A percentile compares a stretch with the other conserved stretches of the same genome.
Evolutionary conservation across 768 basidiomycete species (phyloP).

Genomic region (Neoboletus brunneissimus): DNA sequence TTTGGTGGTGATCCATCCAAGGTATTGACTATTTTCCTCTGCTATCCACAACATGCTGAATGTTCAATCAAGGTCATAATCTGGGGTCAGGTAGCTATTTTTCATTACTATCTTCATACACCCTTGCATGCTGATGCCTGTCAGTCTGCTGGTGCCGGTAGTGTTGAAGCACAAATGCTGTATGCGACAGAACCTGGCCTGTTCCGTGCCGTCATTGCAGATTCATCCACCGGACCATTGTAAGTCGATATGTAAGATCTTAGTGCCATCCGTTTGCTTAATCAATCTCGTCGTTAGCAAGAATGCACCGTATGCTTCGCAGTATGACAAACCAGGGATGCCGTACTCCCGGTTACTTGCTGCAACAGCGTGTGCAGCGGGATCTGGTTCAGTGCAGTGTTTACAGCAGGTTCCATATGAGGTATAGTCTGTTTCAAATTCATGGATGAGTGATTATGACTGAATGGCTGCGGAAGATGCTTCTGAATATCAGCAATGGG

Average conservation of each 20-base stretch:
- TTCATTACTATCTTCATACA: neutral
- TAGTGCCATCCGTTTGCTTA: neutral
- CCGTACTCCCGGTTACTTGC: conserved; percentile 47
- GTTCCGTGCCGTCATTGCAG: conserved; percentile 18
- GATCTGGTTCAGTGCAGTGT: conserved; percentile 40
- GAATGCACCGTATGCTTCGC: conserved; percentile 42
- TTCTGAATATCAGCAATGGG: conserved; percentile 46
- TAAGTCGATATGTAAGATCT: conserved; percentile 1
- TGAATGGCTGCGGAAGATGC: conserved; percentile 32
- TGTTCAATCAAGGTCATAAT: conserved; percentile 11
- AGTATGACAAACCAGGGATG: conserved; percentile 51
- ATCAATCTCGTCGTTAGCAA: conserved; percentile 37
- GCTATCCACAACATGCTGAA: neutral
- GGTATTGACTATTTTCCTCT: conserved; percentile 23
- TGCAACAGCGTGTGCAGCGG: conserved; percentile 45
- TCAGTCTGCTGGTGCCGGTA: conserved; percentile 20
- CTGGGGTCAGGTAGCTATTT: conserved; percentile 16
- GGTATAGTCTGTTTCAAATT: neutral
- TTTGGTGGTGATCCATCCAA: conserved; percentile 66
- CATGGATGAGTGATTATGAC: neutral
- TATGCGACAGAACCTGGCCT: conserved; percentile 5
- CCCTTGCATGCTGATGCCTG: neutral
- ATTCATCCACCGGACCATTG: conserved; percentile 22
- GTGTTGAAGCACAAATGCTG: conserved; percentile 13
- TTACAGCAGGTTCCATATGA: conserved; percentile 29